Evolutionary conservation across 768 basidiomycete species (phyloP), one percentile per base, ranked within the genome.

Genomic region (Mrakia frigida): DNA sequence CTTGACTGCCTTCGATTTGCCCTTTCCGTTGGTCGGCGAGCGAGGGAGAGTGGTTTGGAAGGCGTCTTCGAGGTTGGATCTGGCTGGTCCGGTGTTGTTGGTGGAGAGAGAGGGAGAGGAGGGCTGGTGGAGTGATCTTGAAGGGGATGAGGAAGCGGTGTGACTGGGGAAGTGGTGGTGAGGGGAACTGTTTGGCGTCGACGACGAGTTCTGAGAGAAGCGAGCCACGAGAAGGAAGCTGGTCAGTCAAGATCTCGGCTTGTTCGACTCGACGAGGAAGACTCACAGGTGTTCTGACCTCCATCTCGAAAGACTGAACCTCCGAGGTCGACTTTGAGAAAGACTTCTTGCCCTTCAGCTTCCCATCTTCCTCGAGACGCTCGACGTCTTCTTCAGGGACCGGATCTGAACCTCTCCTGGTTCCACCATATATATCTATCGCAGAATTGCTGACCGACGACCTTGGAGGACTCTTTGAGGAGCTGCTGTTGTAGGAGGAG

Each of bases 221-320:
- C 14, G 18, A 50, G 46, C 25, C 25, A 28, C n/a, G 28, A 52
- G 50, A 6, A 41, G 39, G 25, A 35, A 21, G 11, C 21, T 68
- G 16, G 13, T n/a, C 28, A 18, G 31, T 23, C 11, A 37, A 25
- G 7, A 14, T 37, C 23, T 43, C 25, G 21, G 33, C 14, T 63
- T 2, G 11, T 7, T 4, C 23, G 37, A 39, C 23, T 23, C 3
- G 3, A 39, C 0, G 16, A n/a, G 39, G 23, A 10, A 11, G 1
- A 13, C 37, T 68, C 37, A 68, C 65, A 39, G 65, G 65, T 41
- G 65, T 39, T 23, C 65, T 43, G 23, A 39, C 65, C 35, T 68
- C 35, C 65, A 68, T 68, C 65, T 68, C 65, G 37, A 37, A 68
- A 5, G 65, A 68, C 23, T 68, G 65, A 7, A 43, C 35, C 18